Evolutionary conservation across 2,329 filamentous ascomycete species (phyloP).

Genomic region (Alternaria longipes): DNA sequence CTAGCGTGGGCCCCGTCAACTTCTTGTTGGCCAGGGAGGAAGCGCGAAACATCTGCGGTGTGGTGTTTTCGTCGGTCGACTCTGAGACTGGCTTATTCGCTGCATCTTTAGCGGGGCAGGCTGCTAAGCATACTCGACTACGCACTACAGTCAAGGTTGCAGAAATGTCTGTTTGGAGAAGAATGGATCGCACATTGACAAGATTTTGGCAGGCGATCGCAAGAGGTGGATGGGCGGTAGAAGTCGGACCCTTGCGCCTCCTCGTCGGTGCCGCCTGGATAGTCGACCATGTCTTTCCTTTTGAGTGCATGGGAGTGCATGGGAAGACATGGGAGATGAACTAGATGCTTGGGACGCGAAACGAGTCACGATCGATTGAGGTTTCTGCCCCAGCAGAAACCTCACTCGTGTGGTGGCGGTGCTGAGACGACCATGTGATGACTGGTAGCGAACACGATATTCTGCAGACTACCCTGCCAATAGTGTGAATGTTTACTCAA

Average conservation of each 20-base stretch:
- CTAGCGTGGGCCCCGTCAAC: neutral
- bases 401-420: too few relatives aligned
- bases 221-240: conserved; percentile 47
- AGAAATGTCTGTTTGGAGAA: conserved; percentile 27
- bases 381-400: too few relatives aligned
- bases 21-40: neutral
- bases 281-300: conserved; percentile 24
- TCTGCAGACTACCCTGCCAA: too few relatives aligned
- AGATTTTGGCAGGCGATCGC: conserved; percentile 28
- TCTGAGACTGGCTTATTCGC: neutral
- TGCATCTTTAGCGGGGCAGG: neutral
- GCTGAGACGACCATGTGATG: too few relatives aligned
- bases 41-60: neutral
- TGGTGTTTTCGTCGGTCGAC: neutral
- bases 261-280: conserved; percentile 49
- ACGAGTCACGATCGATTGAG: neutral
- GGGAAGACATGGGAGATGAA: conserved; percentile 32
- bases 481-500: too few relatives aligned
- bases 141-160: neutral
- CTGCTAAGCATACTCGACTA: neutral
- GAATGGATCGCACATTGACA: conserved; percentile 29
- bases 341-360: conserved; percentile 48
- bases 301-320: neutral
- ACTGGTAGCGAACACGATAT: too few relatives aligned
- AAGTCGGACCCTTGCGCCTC: conserved; percentile 52